These are phyloP conservation scores for Sporothrix variecibatus DNA, from an alignment of 2,329 filamentous ascomycete species.

Conservation along the genomic window DNA sequence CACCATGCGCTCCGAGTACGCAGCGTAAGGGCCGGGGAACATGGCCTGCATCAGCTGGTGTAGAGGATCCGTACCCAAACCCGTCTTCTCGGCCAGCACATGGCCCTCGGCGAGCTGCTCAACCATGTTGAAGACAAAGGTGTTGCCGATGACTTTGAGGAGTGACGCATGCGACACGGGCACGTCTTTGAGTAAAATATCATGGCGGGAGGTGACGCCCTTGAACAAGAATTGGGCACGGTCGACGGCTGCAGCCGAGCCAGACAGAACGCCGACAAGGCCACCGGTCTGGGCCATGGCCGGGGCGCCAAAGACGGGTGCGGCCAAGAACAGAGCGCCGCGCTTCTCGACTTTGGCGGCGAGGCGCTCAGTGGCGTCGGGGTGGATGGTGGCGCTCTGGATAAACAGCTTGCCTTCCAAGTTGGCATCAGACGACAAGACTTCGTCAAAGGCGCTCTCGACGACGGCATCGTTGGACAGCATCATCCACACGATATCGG, in stretches of 20 bases:
- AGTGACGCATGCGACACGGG: constrained; percentile 68
- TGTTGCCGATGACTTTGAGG: constrained; percentile 84
- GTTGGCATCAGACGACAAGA: constrained; percentile 57
- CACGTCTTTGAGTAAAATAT: constrained; percentile 71
- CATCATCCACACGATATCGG: constrained; percentile 82
- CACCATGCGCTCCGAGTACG: constrained; percentile 74
- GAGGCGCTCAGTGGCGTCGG: constrained; percentile 71
- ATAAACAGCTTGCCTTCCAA: constrained; percentile 75
- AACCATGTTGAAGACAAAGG: constrained; percentile 81
- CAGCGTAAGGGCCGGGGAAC: constrained; percentile 74
- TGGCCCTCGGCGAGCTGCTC: constrained; percentile 78
- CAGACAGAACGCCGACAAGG: constrained; percentile 73
- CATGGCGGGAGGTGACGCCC: constrained; percentile 68
- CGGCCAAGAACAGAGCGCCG: constrained; percentile 74
- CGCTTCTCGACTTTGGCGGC: constrained; percentile 58
- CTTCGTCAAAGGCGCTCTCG: constrained; percentile 69
- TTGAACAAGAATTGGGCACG: constrained; percentile 70
- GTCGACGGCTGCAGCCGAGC: constrained; percentile 59
- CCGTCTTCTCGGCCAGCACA: constrained; percentile 76
- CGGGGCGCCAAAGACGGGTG: constrained; percentile 69
- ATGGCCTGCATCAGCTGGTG: constrained; percentile 71
- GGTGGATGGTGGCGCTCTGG: constrained; percentile 86
- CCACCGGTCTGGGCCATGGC: constrained; percentile 70
- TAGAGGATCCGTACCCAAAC: constrained; percentile 69
- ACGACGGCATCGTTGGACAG: constrained; percentile 80